phyloP scores from a whole-genome alignment of 2,329 filamentous ascomycete genomes.

The Cytospora chrysosperma region DNA sequence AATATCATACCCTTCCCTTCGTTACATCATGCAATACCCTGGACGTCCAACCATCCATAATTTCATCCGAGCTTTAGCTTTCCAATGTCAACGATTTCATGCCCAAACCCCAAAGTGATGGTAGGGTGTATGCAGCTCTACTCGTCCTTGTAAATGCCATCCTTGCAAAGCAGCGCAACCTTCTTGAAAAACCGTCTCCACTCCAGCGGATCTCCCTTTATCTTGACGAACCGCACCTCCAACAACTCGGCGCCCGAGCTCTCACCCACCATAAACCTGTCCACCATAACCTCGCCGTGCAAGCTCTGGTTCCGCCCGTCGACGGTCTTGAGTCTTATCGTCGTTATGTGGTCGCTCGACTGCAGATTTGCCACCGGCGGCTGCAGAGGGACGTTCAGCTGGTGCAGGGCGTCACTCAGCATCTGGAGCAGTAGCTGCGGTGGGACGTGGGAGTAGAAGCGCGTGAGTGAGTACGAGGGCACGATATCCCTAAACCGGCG shows the following conservation, averaged over 20 bases:
- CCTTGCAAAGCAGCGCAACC: constrained; percentile 82
- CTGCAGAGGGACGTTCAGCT: constrained; percentile 76
- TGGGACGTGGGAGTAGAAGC: constrained; percentile 85
- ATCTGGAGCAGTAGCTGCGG: constrained; percentile 74
- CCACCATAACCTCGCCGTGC: constrained; percentile 73
- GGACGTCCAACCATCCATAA: neutral
- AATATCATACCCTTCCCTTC: constrained; percentile 1
- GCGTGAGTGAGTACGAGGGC: constrained; percentile 80
- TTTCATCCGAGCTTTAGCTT: neutral
- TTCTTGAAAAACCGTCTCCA: constrained; percentile 98
- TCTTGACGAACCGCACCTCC: constrained; percentile 89
- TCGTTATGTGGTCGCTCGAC: constrained; percentile 54
- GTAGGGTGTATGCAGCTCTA: constrained; percentile 6
- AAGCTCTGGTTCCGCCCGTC: constrained; percentile 72
- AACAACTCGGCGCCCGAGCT: constrained; percentile 59
- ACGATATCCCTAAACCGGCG: constrained; percentile 88
- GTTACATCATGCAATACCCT: constrained; percentile 7
- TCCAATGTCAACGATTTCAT: constrained; percentile 1
- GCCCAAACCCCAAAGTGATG: neutral
- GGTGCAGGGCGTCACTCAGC: constrained; percentile 77
- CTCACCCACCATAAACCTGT: constrained; percentile 59
- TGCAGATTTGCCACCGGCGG: constrained; percentile 42
- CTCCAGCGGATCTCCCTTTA: constrained; percentile 92
- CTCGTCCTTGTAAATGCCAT: constrained; percentile 70
- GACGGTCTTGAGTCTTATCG: constrained; percentile 70